Evolutionary conservation across 1,139 yeast genomes (phyloP).

Genomic region (Groenewaldozyma auringiensis): DNA sequence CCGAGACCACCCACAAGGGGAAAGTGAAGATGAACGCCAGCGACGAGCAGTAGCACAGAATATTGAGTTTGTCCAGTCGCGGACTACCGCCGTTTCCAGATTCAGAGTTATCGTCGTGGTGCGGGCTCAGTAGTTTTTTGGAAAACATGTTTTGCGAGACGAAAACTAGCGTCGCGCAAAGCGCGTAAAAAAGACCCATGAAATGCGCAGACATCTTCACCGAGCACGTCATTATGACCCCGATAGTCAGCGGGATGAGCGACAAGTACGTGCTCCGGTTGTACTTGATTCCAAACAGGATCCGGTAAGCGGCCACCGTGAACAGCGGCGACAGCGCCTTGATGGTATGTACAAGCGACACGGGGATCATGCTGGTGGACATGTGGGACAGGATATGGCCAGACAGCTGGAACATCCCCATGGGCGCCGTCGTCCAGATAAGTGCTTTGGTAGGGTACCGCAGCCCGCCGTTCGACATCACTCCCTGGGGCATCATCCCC

Average conservation of each 20-base stretch:
- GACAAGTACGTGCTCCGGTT: conserved; percentile 64
- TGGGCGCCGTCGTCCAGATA: conserved; percentile 67
- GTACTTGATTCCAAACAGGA: conserved; percentile 52
- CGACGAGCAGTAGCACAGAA: conserved; percentile 74
- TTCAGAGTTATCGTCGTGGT: conserved; percentile 8
- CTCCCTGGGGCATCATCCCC: conserved; percentile 26
- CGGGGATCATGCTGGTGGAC: conserved; percentile 83
- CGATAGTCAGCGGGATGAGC: conserved; percentile 64
- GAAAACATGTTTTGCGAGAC: conserved; percentile 91
- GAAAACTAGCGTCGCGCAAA: conserved; percentile 74
- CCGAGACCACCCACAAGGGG: conserved; percentile 69
- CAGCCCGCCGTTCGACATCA: conserved; percentile 28
- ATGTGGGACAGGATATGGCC: conserved; percentile 89
- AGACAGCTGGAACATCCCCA: conserved; percentile 86
- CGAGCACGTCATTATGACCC: conserved; percentile 77
- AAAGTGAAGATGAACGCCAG: conserved; percentile 72
- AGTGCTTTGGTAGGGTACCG: conserved; percentile 47
- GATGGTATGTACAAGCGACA: conserved; percentile 83
- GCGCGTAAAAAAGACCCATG: conserved; percentile 66
- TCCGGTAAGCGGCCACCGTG: conserved; percentile 72
- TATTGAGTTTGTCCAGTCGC: conserved; percentile 73
- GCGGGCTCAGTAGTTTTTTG: conserved; percentile 61
- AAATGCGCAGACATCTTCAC: conserved; percentile 40
- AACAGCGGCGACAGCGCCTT: conserved; percentile 84
- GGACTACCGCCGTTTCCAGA: conserved; percentile 15